phyloP scores from a whole-genome alignment of 371 early-diverging fungal species.

The Syncephalastrum sp. region DNA sequence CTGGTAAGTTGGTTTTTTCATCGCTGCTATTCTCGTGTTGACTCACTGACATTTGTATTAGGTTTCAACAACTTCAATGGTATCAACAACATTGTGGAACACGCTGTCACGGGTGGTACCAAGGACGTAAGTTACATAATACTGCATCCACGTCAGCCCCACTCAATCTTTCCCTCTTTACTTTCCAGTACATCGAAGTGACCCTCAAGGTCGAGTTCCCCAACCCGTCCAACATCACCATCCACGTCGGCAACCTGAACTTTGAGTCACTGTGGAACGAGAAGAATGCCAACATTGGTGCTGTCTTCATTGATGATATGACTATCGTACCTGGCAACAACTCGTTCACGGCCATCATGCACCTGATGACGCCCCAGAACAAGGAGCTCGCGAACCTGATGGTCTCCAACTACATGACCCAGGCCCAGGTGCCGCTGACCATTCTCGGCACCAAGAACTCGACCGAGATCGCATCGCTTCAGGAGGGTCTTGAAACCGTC shows the following conservation, averaged over 20 bases:
- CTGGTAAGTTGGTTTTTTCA: constrained; percentile 39
- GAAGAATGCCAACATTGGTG: constrained; percentile 33
- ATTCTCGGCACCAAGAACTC: constrained; percentile 40
- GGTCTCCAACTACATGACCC: constrained; percentile 37
- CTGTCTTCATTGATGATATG: constrained; percentile 32
- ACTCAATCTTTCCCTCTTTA: too few species aligned
- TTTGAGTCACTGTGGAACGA: constrained; percentile 46
- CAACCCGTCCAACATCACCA: constrained; percentile 54
- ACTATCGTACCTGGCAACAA: constrained; percentile 52
- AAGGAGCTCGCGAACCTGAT: constrained; percentile 24
- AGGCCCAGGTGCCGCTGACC: constrained; percentile 41
- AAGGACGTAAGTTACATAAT: background rate
- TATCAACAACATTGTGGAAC: constrained; percentile 34
- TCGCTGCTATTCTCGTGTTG: background rate
- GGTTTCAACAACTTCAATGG: constrained; percentile 47
- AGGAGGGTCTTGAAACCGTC: constrained; percentile 43
- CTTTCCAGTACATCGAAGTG: constrained; percentile 3
- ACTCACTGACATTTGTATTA: constrained; percentile 9
- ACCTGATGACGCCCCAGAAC: constrained; percentile 28
- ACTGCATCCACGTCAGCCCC: too few species aligned
- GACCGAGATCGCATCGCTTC: constrained; percentile 42
- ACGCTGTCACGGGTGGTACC: constrained; percentile 45
- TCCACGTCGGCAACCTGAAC: constrained; percentile 48
- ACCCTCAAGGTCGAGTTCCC: constrained; percentile 7
- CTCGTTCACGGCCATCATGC: constrained; percentile 39